These are phyloP conservation scores for Coniochaeta ligniaria DNA, from an alignment of 2,329 filamentous ascomycete genomes.

Conservation along the genomic window DNA sequence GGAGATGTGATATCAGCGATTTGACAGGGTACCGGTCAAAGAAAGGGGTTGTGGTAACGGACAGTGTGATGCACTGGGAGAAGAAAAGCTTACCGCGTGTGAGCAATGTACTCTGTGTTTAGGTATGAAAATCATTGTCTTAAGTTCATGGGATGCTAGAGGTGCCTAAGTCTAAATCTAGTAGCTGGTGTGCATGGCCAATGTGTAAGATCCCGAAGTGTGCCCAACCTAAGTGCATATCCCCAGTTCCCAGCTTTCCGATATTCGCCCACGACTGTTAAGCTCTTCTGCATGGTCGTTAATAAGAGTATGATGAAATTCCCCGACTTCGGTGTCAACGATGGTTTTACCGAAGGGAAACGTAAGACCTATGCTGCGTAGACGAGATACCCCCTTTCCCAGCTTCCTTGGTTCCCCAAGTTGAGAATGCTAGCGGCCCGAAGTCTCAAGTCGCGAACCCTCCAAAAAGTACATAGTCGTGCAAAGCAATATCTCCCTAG, in stretches of 20 bases:
- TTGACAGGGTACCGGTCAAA: background rate
- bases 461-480: background rate
- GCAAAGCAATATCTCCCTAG: background rate
- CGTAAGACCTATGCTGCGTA: too few species aligned
- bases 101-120: background rate
- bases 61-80: background rate
- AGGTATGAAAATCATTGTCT: background rate
- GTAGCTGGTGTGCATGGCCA: background rate
- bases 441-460: background rate
- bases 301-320: too few species aligned
- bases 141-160: background rate
- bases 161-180: background rate
- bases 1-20: background rate
- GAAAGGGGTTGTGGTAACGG: background rate
- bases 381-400: background rate
- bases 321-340: too few species aligned
- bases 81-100: background rate
- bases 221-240: background rate
- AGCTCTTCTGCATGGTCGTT: background rate
- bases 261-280: too few species aligned
- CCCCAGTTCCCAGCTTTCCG: background rate
- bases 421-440: background rate
- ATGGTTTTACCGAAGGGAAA: too few species aligned
- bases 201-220: background rate
- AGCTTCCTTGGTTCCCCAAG: background rate